These are phyloP conservation scores for Chaetomium tenue DNA, from an alignment of 495 filamentous ascomycete genomes.

Conservation along the genomic window DNA sequence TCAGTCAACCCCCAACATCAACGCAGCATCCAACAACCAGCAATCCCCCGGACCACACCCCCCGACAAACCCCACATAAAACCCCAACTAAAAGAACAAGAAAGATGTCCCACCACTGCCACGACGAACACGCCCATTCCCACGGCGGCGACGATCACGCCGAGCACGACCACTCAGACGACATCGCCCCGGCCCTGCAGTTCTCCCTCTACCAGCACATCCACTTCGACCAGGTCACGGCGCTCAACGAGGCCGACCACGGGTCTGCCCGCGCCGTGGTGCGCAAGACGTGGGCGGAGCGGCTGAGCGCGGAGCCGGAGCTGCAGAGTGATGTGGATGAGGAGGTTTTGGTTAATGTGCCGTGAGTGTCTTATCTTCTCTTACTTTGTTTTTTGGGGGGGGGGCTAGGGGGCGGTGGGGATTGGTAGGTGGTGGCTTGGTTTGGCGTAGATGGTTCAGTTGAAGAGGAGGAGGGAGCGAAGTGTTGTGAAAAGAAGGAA, in stretches of 20 bases:
- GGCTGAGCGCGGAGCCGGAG: slow-evolving; percentile 67
- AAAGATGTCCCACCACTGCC: slow-evolving; percentile 49
- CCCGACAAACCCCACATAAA: background rate
- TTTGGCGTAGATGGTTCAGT: too few species aligned
- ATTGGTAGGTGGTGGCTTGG: too few species aligned
- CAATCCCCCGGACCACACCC: background rate
- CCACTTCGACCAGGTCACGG: slow-evolving; percentile 79
- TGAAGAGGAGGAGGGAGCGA: background rate
- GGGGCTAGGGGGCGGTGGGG: too few species aligned
- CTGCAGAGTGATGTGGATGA: slow-evolving; percentile 85
- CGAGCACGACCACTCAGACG: slow-evolving; percentile 79
- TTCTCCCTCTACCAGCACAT: slow-evolving; percentile 87
- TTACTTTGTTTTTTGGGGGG: too few species aligned
- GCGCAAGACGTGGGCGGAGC: slow-evolving; percentile 86
- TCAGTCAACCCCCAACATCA: background rate
- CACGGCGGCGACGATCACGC: slow-evolving; percentile 25
- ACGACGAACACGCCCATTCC: slow-evolving; percentile 39
- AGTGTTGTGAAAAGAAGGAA: background rate
- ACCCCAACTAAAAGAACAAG: background rate
- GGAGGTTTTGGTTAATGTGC: slow-evolving; percentile 86
- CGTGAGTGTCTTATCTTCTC: slow-evolving; percentile 57
- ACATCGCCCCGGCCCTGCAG: slow-evolving; percentile 85
- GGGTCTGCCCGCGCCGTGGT: slow-evolving; percentile 71
- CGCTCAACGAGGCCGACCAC: slow-evolving; percentile 72
- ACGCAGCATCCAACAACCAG: background rate